Base-by-base conservation (phyloP, 129 eudicot genomes). In the Ambrosia artemisiifolia region DNA sequence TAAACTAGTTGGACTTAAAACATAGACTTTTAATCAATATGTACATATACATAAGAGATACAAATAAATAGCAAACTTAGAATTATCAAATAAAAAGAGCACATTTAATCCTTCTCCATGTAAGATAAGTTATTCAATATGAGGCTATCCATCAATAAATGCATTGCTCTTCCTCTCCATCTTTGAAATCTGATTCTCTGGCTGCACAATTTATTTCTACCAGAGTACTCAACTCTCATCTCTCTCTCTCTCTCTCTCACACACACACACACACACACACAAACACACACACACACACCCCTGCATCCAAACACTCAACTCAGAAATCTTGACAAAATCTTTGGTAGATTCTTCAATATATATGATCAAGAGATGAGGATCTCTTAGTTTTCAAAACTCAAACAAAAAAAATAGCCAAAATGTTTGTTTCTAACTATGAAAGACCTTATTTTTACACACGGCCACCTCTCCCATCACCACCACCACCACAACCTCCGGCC, bases 71-170 rank as follows among this genome's bases (percentile, higher is more conserved):
- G 20, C 24, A 50, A n/a, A 50, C 56, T 50, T 50, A 50, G 20
- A 50, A 50, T 50, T 50, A 50, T 50, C 20, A 6, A n/a, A 17
- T 50, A 20, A 50, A 50, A 50, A 50, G 24, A 50, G 56, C 24
- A 5, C 20, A 50, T n/a, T 50, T 51, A 30, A 61, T 61, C 50
- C 50, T 73, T 73, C 77, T n/a, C 17, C 70, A 34, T 61, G 47
- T 46, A 73, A 19, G 24, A 62, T 11, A 63, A 63, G 43, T 34
- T 18, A 74, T 64, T 51, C 78, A 63, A 63, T 49, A 33, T 63
- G 71, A 73, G 63, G 51, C 61, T 20, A 74, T 63, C 57, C 71
- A 74, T 69, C 78, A 74, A 63, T 74, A 63, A 74, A 74, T 74
- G 78, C 71, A 36, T 49, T 35, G 28, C 38, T 33, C 38, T 64